Base-by-base conservation (phyloP, 768 basidiomycete species). In the Collybiopsis luxurians region DNA sequence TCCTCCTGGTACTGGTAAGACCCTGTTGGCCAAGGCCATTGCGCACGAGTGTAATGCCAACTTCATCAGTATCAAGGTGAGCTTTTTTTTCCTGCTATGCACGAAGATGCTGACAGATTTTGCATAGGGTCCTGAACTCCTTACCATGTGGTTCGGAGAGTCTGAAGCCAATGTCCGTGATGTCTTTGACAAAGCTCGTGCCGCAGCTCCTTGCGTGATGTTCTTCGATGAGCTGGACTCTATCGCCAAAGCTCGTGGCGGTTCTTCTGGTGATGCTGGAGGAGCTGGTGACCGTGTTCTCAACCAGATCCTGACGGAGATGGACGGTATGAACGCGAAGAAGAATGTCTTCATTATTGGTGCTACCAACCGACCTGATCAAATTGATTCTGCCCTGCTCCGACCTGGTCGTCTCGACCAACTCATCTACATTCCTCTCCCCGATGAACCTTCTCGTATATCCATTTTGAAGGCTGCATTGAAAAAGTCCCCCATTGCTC, bases 81-180 rank as follows among this genome's bases (percentile, higher is more conserved):
- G 65, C 43, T 24, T 11, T 12, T 17, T 54, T 17, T 26, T 19
- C 5, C 15, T 2, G 4, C 13, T 21, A 11, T 24, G 4, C 40
- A 28, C n/a, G 27, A 13, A 54, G 23, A 11, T 9, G 23, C 61
- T 68, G 26, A 69, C 64, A 38, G 9, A 30, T 13, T 42, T 49
- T 30, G 46, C 17, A 52, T 58, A 89, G 85, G 96, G 97, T 62
- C 96, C 96, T 60, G 97, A 98, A 75, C 81, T 98, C 42, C 86
- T 98, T 42, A 99, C 95, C 5, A 98, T 98, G 96, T 99, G 97
- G 95, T 98, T 99, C 75, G 97, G 97, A 86, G 97, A 99, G 82
- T 98, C 96, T 5, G 97, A 99, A 78, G 97, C 96, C 62, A 99
- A 99, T 67, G 97, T 99, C 60, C 93, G 97, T 65, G 96, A 98